A percentile compares a stretch with the other conserved stretches of the same genome.
These are phyloP conservation scores for Euptelea pleiosperma DNA, from an alignment of 164 flowering plant genomes.

Conservation along the genomic window DNA sequence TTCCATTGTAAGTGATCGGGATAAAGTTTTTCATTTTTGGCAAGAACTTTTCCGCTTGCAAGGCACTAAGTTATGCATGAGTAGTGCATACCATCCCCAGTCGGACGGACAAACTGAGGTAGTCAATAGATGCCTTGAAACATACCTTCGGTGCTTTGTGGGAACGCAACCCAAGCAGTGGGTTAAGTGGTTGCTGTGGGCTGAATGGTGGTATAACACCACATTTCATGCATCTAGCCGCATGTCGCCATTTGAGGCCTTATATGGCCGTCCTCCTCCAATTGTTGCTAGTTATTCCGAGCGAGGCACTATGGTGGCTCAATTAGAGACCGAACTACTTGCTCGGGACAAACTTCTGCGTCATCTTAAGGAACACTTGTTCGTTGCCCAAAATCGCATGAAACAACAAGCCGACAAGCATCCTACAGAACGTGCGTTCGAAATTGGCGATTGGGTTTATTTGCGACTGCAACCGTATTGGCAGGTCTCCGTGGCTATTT, in stretches of 20 bases:
- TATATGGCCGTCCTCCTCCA: not conserved
- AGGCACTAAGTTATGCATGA: too few relatives aligned
- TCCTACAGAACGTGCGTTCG: not conserved
- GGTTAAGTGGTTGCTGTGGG: slow-evolving; percentile 2
- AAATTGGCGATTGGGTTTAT: not conserved
- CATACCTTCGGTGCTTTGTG: not conserved
- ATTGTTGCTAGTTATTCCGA: too few relatives aligned
- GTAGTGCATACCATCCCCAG: slow-evolving; percentile 5
- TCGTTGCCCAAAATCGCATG: not conserved
- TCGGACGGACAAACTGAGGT: slow-evolving; percentile 11
- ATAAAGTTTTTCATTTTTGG: too few relatives aligned
- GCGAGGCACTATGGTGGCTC: not conserved
- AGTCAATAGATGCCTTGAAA: not conserved
- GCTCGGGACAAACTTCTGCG: not conserved
- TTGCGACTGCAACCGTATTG: not conserved
- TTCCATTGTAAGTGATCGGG: too few relatives aligned
- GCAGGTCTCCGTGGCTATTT: not conserved
- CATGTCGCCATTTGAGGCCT: not conserved
- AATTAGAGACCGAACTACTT: not conserved
- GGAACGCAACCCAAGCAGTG: not conserved
- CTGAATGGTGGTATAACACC: slow-evolving; percentile 5
- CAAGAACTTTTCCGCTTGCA: too few relatives aligned
- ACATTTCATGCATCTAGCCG: not conserved
- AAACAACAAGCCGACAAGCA: not conserved
- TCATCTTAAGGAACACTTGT: not conserved